Base-by-base conservation (phyloP, 2,329 filamentous ascomycete species). In the Xylaria multiplex region DNA sequence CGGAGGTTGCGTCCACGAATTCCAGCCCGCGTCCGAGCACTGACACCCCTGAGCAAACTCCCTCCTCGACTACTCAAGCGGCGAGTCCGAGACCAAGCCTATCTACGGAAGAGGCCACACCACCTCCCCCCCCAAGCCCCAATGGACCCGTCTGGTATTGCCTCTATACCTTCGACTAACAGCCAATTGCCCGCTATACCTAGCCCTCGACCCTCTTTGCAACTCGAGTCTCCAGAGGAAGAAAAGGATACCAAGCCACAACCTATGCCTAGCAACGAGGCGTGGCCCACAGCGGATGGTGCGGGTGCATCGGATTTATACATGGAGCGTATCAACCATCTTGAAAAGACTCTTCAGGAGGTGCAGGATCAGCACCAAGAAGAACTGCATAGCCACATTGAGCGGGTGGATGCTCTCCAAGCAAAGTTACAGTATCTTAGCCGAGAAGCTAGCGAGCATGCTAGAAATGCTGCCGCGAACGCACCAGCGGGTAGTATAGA, bases 381-480 rank as follows among this genome's bases (percentile, higher is more conserved):
- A 72, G 96, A 98, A 76, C 85, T 93, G 46, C 89, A 96, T 73
- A 86, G 86, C 55, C 93, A 97, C 69, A 86, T 95, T 6, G 96
- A 99, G 79, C 89, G 91, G 42, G 96, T 97, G 62, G 96, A 99
- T 81, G 91, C 94, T 3, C 81, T 99, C 1, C 93, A 98, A 77
- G 89, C 93, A 6, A 98, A 99, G 76, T 81, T 99, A 32, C 91
- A 94, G 71, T 97, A 96, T 74, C 82, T 99, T 13, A 90, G 94
- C 2, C 91, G 91, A 67, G 91, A 94, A 74, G 90, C 92, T 13
- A 88, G 91, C 0, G 90, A 94, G 37, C 84, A 90, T 0, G 93
- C 96, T 1, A 91, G 90, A 74, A 87, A 88, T 70, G 85, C 89
- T 6, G 89, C 88, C 2, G 81, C 85, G n/a, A 81, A 84, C 27